These are phyloP conservation scores for Sphagnum tenellum DNA, from an alignment of 225 moss, liverwort and hornwort genomes.

Conservation along the genomic window DNA sequence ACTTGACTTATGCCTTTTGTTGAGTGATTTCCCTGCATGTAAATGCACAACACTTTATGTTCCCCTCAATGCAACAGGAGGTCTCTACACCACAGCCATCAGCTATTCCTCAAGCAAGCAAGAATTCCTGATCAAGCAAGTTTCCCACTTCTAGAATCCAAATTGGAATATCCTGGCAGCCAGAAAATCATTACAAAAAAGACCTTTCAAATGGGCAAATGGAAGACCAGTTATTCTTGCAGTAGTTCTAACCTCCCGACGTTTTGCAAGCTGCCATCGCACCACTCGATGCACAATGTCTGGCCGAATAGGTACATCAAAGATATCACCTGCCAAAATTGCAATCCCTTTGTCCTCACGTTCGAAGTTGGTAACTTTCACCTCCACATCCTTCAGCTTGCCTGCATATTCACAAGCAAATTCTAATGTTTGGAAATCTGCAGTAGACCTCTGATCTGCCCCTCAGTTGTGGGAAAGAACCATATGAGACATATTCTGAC, in stretches of 20 bases:
- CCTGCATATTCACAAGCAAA: conserved; percentile 22
- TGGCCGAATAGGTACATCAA: conserved; percentile 85
- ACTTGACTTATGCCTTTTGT: conserved; percentile 78
- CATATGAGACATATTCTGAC: neutral
- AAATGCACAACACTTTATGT: too few species aligned
- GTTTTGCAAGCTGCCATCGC: conserved; percentile 93
- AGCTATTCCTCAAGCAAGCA: too few species aligned
- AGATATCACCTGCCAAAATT: conserved; percentile 72
- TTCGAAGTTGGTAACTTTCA: conserved; percentile 68
- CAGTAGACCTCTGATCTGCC: neutral
- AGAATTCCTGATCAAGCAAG: too few species aligned
- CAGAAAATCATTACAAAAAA: too few species aligned
- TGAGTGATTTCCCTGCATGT: conserved; percentile 66
- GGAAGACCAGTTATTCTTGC: too few species aligned
- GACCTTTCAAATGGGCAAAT: too few species aligned
- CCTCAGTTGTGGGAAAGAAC: neutral
- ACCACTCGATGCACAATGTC: conserved; percentile 95
- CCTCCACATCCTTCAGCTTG: conserved; percentile 53
- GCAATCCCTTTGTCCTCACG: conserved; percentile 76
- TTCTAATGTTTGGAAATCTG: neutral
- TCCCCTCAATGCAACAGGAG: too few species aligned
- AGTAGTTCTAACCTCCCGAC: conserved; percentile 48
- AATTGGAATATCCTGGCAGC: too few species aligned
- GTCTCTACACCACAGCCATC: too few species aligned
- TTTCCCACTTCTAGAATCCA: too few species aligned